Base-by-base conservation (phyloP, 148 eudicot species). In the Vaccinium vitisidaea region DNA sequence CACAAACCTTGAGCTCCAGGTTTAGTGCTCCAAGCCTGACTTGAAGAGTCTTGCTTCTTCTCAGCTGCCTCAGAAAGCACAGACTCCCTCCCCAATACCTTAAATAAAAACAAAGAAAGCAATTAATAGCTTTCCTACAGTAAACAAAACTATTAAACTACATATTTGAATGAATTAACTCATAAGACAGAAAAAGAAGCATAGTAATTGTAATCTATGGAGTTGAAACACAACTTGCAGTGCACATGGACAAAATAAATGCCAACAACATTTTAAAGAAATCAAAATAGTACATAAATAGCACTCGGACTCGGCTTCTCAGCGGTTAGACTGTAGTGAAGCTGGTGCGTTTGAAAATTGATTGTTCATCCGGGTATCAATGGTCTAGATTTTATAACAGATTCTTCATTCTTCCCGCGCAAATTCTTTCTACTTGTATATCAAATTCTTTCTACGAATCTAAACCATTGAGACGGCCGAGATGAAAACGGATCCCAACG, bases 51-150 rank as follows among this genome's bases (percentile, higher is more conserved):
- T 30, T 74, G 75, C 87, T 82, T 77, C 71, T 61, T 85, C 27
- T 63, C 81, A 63, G 6, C 16, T 1, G 67, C 6, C 67, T 81
- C 65, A 14, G 76, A 13, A 23, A 14, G 77, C 15, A 50, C 0
- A 14, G 82, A 53, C 54, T 82, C 87, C n/a, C 82, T 86, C 27
- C 87, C 85, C 18, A 50, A 23, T 39, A 19, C 87, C 87, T 86
- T 23, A 67, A 77, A 27, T 13, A 67, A 14, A 14, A 71, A 39
- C 30, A 0, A 8, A 84, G 5, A 18, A 30, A 30, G 0, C 65
- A 18, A 75, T 54, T 36, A 54, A 55, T 19, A 54, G n/a, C 27
- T 79, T 78, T 23, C 32, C 53, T 21, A 49, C 0, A 13, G 5
- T 52, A 77, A 12, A 50, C 30, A 50, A 21, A 46, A 46, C 14